A percentile compares a stretch with the other conserved stretches of the same genome.
Evolutionary conservation across 441 rosid genomes (phyloP).

Genomic region (Corymbia calophylla): DNA sequence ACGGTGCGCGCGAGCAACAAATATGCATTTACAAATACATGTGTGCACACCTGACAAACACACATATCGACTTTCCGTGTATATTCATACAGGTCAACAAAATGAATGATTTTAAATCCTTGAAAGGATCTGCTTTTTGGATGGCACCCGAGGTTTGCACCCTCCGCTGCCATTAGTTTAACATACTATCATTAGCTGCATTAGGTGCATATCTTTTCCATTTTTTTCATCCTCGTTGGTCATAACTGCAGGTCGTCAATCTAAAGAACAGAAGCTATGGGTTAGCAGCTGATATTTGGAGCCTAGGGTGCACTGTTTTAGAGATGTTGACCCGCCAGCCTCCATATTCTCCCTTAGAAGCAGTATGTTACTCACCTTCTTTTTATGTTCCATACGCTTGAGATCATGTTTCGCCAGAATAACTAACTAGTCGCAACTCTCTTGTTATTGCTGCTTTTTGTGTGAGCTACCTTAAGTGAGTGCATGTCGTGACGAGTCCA

Average conservation of each 20-base stretch:
- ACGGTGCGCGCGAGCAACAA: not conserved
- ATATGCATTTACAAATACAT: not conserved
- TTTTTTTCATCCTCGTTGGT: not conserved
- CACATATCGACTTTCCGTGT: not conserved
- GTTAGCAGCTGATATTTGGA: conserved; percentile 8
- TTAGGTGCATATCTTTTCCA: not conserved
- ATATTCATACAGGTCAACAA: not conserved
- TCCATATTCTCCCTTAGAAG: not conserved
- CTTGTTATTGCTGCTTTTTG: not conserved
- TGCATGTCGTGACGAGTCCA: accelerated
- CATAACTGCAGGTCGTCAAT: not conserved
- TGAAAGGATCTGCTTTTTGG: not conserved
- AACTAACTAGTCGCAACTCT: not conserved
- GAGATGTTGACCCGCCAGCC: conserved; percentile 4
- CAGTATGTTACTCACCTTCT: not conserved
- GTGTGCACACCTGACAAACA: not conserved
- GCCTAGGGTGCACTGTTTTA: conserved; percentile 12
- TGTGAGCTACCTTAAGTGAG: not conserved
- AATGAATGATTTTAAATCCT: not conserved
- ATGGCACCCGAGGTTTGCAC: not conserved
- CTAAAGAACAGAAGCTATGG: not conserved
- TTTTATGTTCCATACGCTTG: accelerated
- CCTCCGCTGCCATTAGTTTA: not conserved
- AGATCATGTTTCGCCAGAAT: not conserved
- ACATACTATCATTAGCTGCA: not conserved